These are phyloP conservation scores for Phytopythium litorale DNA, from an alignment of 352 stramenopile genomes.

Conservation along the genomic window DNA sequence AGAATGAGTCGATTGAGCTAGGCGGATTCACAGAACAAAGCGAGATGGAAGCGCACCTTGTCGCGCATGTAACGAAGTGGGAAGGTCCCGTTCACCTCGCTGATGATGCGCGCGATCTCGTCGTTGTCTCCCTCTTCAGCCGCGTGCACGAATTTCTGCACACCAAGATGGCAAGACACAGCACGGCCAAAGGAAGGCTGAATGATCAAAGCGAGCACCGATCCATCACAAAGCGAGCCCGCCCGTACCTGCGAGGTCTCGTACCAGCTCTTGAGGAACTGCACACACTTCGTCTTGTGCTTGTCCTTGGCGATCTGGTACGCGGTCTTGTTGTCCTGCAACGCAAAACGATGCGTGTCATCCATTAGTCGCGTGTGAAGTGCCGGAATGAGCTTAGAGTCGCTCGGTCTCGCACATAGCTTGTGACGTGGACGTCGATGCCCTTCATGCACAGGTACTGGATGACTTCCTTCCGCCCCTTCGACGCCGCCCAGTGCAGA, in stretches of 20 bases:
- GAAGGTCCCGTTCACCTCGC: constrained; percentile 75
- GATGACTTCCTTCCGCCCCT: constrained; percentile 82
- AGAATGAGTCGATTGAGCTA: background rate
- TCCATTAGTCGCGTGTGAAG: background rate
- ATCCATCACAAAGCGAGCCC: background rate
- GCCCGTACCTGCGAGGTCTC: constrained; percentile 74
- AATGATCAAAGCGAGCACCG: background rate
- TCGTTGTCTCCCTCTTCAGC: constrained; percentile 81
- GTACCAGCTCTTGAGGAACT: constrained; percentile 87
- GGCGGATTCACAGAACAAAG: background rate
- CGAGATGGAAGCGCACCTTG: constrained; percentile 45
- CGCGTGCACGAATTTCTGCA: constrained; percentile 76
- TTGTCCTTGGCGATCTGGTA: constrained; percentile 89
- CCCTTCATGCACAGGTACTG: constrained; percentile 88
- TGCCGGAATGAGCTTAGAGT: background rate
- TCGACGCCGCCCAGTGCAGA: constrained; percentile 81
- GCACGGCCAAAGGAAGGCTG: background rate
- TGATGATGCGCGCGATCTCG: constrained; percentile 73
- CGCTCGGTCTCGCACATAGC: constrained; percentile 56
- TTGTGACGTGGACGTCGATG: constrained; percentile 87
- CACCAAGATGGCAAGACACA: background rate
- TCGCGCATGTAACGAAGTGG: constrained; percentile 78
- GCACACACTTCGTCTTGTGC: constrained; percentile 83
- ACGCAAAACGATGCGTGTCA: no score
- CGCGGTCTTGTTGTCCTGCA: constrained; percentile 85